phyloP scores from a whole-genome alignment of 1,284 basidiomycete species.

The Entoloma clypeatum region DNA sequence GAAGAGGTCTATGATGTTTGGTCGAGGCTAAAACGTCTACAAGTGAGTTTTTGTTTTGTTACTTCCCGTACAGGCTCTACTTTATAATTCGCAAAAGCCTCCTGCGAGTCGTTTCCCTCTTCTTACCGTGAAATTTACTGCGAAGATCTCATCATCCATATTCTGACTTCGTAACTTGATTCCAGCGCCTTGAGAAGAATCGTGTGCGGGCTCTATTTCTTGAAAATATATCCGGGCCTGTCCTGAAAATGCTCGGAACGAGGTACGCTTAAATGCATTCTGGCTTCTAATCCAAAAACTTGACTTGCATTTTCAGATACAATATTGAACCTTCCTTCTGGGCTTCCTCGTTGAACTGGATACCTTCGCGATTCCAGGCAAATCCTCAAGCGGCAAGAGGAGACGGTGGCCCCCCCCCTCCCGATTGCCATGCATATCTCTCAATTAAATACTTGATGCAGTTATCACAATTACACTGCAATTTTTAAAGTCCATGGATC shows the following conservation, averaged over 20 bases:
- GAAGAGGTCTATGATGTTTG: constrained; percentile 30
- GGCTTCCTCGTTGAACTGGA: too few species aligned
- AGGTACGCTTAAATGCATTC: constrained; percentile 30
- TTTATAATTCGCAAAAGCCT: too few species aligned
- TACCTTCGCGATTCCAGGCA: too few species aligned
- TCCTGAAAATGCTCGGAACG: constrained; percentile 45
- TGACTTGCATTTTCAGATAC: constrained; percentile 29
- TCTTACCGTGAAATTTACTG: too few species aligned
- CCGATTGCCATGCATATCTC: neutral
- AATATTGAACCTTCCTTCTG: too few species aligned
- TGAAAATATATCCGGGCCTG: constrained; percentile 39
- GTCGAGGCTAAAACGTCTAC: constrained; percentile 28
- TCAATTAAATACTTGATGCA: constrained; percentile 14
- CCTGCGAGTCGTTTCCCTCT: too few species aligned
- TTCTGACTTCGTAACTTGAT: neutral
- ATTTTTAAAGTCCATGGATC: constrained; percentile 18
- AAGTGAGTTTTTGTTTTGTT: constrained; percentile 25
- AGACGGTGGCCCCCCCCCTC: constrained; percentile 43
- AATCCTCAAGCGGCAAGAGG: neutral
- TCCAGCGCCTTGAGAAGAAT: constrained; percentile 29
- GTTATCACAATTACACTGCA: constrained; percentile 27
- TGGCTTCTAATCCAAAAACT: neutral
- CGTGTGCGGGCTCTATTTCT: constrained; percentile 41
- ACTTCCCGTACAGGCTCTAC: neutral
- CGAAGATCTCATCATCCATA: too few species aligned